A percentile compares a stretch with the other conserved stretches of the same genome.
phyloP scores from a whole-genome alignment of 106 monocot genomes.

The Dendrobium officinale region DNA sequence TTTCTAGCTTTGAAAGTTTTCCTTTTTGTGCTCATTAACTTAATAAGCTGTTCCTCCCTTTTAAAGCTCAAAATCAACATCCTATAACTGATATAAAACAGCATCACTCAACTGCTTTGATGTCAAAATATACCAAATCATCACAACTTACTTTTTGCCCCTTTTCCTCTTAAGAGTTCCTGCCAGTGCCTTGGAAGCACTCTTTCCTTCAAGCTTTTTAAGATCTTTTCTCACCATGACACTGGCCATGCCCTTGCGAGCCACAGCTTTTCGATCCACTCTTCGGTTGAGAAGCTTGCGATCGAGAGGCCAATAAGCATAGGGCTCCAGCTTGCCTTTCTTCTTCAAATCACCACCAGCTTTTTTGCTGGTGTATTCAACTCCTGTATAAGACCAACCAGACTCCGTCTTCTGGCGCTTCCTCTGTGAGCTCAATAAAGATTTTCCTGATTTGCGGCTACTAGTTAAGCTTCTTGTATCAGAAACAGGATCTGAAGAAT shows the following conservation, averaged over 20 bases:
- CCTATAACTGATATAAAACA: too few species aligned
- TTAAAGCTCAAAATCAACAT: too few species aligned
- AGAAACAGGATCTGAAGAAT: slow-evolving; percentile 11
- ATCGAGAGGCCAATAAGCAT: slow-evolving; percentile 96
- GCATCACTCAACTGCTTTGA: too few species aligned
- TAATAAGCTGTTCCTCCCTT: too few species aligned
- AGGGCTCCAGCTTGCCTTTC: slow-evolving; percentile 88
- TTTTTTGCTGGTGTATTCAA: slow-evolving; percentile 68
- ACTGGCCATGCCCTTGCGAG: slow-evolving; percentile 80
- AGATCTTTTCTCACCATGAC: slow-evolving; percentile 52
- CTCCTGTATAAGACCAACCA: slow-evolving; percentile 86
- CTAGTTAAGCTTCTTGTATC: slow-evolving; percentile 30
- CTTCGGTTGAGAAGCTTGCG: slow-evolving; percentile 79
- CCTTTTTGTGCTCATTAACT: too few species aligned
- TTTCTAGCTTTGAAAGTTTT: too few species aligned
- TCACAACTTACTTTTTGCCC: too few species aligned
- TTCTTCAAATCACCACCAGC: slow-evolving; percentile 81
- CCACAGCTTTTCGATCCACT: slow-evolving; percentile 51
- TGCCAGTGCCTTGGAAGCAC: slow-evolving; percentile 37
- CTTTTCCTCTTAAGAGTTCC: slow-evolving; percentile 23
- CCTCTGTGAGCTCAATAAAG: slow-evolving; percentile 21
- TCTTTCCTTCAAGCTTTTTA: slow-evolving; percentile 70
- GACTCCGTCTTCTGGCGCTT: slow-evolving; percentile 51
- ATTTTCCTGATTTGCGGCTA: slow-evolving; percentile 12
- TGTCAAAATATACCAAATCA: too few species aligned